Percentiles rank a stretch among this genome's conserved stretches.
Conservation (phyloP, 2,329 filamentous ascomycete species). For the Cercospora janseana region DNA sequence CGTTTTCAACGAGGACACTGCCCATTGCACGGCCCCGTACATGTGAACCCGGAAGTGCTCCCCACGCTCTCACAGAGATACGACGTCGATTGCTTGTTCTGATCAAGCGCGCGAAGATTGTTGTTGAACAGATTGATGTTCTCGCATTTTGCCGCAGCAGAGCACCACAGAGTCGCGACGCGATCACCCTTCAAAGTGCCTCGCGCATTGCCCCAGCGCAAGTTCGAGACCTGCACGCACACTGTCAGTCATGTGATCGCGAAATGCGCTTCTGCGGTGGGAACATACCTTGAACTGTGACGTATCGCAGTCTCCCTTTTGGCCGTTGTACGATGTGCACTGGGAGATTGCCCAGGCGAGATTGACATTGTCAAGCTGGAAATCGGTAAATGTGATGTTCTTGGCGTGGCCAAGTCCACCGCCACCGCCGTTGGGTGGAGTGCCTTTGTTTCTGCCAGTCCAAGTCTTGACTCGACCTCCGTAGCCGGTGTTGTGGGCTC, state of each 20-base stretch:
- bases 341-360: conserved; percentile 33
- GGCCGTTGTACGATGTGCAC: conserved; percentile 30
- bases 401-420: conserved; percentile 51
- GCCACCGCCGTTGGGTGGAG: conserved; percentile 59
- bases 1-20: conserved; percentile 43
- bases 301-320: conserved; percentile 30
- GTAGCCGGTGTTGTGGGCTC: conserved; percentile 19
- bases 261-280: too few relatives aligned
- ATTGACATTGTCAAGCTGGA: conserved; percentile 28
- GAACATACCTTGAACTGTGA: conserved; percentile 37
- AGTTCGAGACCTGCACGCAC: conserved; percentile 38
- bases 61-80: conserved; percentile 34
- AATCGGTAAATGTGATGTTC: conserved; percentile 41
- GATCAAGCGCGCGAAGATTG: conserved; percentile 20
- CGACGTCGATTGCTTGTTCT: conserved; percentile 19
- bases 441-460: conserved; percentile 50
- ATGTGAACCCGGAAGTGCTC: conserved; percentile 27
- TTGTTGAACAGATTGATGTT: conserved; percentile 29
- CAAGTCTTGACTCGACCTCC: conserved; percentile 53
- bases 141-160: conserved; percentile 31
- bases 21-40: conserved; percentile 26
- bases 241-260: neutral
- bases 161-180: conserved; percentile 33
- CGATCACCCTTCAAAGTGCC: conserved; percentile 34
- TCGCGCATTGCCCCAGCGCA: conserved; percentile 34